Conservation (phyloP, 768 basidiomycete genomes). For the Leccinum obscurum region DNA sequence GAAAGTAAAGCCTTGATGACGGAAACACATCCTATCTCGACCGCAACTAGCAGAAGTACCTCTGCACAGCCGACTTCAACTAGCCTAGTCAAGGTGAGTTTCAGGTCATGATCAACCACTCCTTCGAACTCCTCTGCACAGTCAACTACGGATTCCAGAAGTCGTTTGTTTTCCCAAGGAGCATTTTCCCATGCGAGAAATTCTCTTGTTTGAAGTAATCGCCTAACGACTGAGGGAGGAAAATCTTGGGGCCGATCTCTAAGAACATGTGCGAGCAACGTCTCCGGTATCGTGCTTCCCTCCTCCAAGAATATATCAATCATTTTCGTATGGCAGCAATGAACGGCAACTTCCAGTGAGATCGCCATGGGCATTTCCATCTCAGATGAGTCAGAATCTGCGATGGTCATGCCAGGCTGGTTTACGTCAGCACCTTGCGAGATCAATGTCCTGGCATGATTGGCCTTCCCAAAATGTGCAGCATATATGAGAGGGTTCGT, state of each 20-base stretch:
- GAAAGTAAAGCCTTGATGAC: background rate
- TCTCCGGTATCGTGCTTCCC: background rate
- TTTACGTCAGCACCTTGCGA: slow-evolving; percentile 1
- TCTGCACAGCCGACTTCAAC: slow-evolving; percentile 2
- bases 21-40: slow-evolving; percentile 5
- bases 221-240: background rate
- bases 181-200: background rate
- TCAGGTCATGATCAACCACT: background rate
- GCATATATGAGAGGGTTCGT: slow-evolving; percentile 13
- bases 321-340: background rate
- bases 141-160: background rate
- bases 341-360: slow-evolving; percentile 1
- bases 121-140: background rate
- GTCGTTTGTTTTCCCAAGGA: background rate
- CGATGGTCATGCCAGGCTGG: background rate
- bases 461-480: background rate
- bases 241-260: background rate
- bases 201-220: background rate
- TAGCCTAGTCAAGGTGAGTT: background rate
- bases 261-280: background rate
- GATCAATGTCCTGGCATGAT: slow-evolving; percentile 1
- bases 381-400: background rate
- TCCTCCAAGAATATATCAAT: background rate
- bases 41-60: slow-evolving; percentile 6
- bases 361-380: background rate